Evolutionary conservation across 768 basidiomycete species (phyloP), one percentile per base, ranked within the genome.

Genomic region (Lentinula raphanica): DNA sequence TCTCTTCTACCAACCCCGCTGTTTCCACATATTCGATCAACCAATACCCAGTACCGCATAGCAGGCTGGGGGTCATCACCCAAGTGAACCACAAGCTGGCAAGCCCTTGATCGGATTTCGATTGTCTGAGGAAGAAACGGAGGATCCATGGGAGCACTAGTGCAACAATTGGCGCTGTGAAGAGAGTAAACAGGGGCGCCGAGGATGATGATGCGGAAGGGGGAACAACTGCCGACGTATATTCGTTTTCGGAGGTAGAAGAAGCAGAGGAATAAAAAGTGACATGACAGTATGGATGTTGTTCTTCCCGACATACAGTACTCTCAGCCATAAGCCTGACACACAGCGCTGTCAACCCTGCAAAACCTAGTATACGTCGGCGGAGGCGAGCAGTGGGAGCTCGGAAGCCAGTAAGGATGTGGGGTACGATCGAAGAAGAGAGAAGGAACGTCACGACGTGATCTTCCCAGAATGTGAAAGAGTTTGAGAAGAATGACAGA

Each of bases 401-500:
- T 0, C 81, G 72, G 56, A 92, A 72, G 0, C 90, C 88, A 49
- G 76, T 76, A 31, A 88, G 66, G 60, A 89, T 72, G 59, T 73
- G 75, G 0, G 86, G 85, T 11, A 84, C 71, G 36, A 93, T 72
- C 31, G 83, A 88, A 36, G 81, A 82, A 44, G 86, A 67, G 59
- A 87, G 74, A 55, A 98, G 79, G 79, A 86, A 95, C 7, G 85
- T 82, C 11, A 89, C 77, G 56, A 92, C 76, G 31, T 82, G 81
- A 68, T 98, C 95, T 79, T 99, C 97, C 94, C 94, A 98, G 69
- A 98, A 83, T n/a, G 91, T 92, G 76, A 92, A 96, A 0, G 94
- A 97, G 75, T 98, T 98, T 25, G 94, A 96, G 15, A 88, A 81
- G 71, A 96, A 96, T 6, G 87, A 76, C 3, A 88, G 55, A 1